phyloP scores from a whole-genome alignment of 495 filamentous ascomycete genomes.

The Schizothecium vesticola region DNA sequence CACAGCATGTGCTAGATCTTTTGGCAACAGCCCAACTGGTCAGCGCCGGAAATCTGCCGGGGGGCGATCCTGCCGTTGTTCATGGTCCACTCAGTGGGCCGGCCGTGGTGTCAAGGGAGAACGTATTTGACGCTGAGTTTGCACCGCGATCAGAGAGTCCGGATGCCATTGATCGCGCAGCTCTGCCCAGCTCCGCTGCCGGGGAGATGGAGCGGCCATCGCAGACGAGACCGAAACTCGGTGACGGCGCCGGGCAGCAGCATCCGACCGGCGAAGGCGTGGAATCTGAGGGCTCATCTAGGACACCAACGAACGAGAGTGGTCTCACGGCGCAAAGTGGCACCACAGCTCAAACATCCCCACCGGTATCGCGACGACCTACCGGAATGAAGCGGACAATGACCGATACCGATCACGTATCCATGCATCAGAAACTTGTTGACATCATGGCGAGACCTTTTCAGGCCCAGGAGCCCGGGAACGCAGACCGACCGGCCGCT shows the following conservation, averaged over 20 bases:
- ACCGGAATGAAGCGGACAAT: conserved; percentile 74
- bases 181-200: conserved; percentile 6
- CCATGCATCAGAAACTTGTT: conserved; percentile 76
- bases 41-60: conserved; percentile 46
- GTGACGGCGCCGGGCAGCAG: neutral
- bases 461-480: conserved; percentile 45
- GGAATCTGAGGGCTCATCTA: conserved; percentile 50
- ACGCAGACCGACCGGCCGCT: conserved; percentile 38
- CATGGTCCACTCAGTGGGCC: conserved; percentile 71
- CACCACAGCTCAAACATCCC: conserved; percentile 48
- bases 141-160: conserved; percentile 50
- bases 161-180: conserved; percentile 37
- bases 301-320: conserved; percentile 52
- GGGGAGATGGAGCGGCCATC: neutral
- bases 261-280: neutral
- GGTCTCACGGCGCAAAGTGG: conserved; percentile 46
- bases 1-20: conserved; percentile 86
- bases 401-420: conserved; percentile 69
- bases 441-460: conserved; percentile 87
- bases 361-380: conserved; percentile 55
- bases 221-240: neutral
- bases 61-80: conserved; percentile 37
- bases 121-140: conserved; percentile 79
- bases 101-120: conserved; percentile 56
- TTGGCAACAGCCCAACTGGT: conserved; percentile 72